phyloP scores from a whole-genome alignment of 2,329 filamentous ascomycete species.

The Tolypocladium paradoxum region DNA sequence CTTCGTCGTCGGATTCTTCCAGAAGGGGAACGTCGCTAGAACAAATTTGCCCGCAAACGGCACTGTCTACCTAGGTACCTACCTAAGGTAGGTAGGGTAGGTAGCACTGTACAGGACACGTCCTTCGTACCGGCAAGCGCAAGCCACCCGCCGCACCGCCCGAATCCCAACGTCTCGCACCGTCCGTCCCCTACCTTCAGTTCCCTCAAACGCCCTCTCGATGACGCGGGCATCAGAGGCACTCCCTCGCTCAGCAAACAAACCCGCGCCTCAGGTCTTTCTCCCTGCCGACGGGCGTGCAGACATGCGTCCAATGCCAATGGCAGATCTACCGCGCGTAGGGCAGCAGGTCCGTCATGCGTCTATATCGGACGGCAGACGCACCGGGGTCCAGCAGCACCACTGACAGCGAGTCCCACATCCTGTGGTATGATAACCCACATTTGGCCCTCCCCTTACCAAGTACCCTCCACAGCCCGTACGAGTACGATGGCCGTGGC shows the following conservation, averaged over 20 bases:
- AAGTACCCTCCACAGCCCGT: neutral
- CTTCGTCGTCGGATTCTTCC: no score
- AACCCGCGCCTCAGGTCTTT: neutral
- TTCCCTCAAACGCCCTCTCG: neutral
- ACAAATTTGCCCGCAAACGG: neutral
- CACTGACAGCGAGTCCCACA: neutral
- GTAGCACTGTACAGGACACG: no score
- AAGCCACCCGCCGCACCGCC: neutral
- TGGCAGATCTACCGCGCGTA: neutral
- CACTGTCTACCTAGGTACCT: no score
- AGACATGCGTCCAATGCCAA: neutral
- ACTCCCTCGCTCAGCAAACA: no score
- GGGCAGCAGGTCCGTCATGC: neutral
- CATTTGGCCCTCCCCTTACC: no score
- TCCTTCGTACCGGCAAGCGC: no score
- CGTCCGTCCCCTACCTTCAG: neutral
- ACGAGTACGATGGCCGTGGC: neutral
- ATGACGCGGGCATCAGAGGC: neutral
- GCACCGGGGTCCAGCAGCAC: no score
- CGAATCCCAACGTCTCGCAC: neutral
- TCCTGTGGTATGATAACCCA: neutral
- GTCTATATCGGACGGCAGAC: neutral
- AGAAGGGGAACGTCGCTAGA: no score
- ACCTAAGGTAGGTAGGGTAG: no score
- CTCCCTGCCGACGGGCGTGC: neutral